A percentile compares a stretch with the other conserved stretches of the same genome.
Evolutionary conservation across 2,329 filamentous ascomycete genomes (phyloP).

Genomic region (Alternaria viburni): DNA sequence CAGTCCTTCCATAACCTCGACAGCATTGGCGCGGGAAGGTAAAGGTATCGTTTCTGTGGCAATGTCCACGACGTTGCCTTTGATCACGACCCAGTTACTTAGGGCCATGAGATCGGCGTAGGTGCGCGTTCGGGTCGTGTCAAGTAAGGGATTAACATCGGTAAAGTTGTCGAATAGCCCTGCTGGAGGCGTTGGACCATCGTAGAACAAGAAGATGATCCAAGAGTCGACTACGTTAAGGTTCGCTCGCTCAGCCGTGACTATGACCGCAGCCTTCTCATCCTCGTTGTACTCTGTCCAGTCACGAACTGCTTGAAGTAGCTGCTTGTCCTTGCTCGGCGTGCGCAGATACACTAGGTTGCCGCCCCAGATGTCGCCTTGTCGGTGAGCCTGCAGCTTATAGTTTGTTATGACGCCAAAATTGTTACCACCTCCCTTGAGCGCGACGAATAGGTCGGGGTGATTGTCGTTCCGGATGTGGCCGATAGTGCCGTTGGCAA

Average conservation of each 20-base stretch:
- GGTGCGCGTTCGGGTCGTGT: slow-evolving; percentile 56
- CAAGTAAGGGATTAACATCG: slow-evolving; percentile 51
- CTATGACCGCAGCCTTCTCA: slow-evolving; percentile 40
- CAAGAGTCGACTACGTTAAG: slow-evolving; percentile 38
- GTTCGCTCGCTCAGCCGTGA: slow-evolving; percentile 37
- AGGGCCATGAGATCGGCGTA: slow-evolving; percentile 56
- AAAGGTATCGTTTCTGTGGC: slow-evolving; percentile 43
- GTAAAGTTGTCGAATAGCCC: slow-evolving; percentile 65
- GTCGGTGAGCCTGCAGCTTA: slow-evolving; percentile 27
- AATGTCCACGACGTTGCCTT: slow-evolving; percentile 43
- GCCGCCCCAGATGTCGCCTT: slow-evolving; percentile 55
- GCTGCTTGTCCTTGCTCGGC: slow-evolving; percentile 44
- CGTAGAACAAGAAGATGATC: slow-evolving; percentile 44
- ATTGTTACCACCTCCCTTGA: slow-evolving; percentile 49
- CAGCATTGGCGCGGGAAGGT: slow-evolving; percentile 28
- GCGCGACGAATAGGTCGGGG: slow-evolving; percentile 45
- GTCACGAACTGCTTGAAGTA: slow-evolving; percentile 59
- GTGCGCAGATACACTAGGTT: slow-evolving; percentile 51
- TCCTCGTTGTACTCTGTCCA: slow-evolving; percentile 63
- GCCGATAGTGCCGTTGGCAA: slow-evolving; percentile 53
- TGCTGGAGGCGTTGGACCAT: slow-evolving; percentile 52
- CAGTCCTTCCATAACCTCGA: slow-evolving; percentile 35
- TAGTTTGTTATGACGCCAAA: slow-evolving; percentile 49
- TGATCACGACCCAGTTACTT: slow-evolving; percentile 53
- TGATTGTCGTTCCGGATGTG: slow-evolving; percentile 30